phyloP scores from a whole-genome alignment of 805 yeast genomes.

The Soucietia sequanensis region DNA sequence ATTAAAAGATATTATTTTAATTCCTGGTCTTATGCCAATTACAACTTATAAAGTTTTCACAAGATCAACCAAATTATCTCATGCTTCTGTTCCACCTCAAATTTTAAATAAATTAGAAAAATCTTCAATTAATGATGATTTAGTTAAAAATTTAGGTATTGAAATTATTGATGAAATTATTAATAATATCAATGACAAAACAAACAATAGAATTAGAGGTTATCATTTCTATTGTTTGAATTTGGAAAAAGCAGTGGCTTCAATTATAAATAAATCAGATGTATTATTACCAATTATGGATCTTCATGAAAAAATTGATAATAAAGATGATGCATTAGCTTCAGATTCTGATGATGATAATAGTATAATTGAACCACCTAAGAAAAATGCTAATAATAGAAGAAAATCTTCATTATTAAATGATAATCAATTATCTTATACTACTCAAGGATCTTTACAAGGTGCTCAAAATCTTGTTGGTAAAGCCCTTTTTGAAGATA shows the following conservation, averaged over 20 bases:
- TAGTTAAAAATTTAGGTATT: conserved; percentile 82
- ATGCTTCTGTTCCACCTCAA: conserved; percentile 71
- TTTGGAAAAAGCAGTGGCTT: conserved; percentile 88
- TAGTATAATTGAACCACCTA: conserved; percentile 20
- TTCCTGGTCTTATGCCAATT: conserved; percentile 92
- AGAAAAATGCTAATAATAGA: conserved; percentile 22
- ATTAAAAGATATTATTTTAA: conserved; percentile 52
- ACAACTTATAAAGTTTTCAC: conserved; percentile 79
- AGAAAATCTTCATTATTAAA: conserved; percentile 38
- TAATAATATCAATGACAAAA: conserved; percentile 49
- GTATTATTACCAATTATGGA: conserved; percentile 48
- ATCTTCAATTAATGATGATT: conserved; percentile 64
- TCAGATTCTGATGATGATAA: conserved; percentile 40
- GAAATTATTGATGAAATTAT: conserved; percentile 65
- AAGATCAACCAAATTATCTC: conserved; percentile 85
- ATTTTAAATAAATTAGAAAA: conserved; percentile 56
- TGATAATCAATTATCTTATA: conserved; percentile 36
- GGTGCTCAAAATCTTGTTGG: conserved; percentile 22
- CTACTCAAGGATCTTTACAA: conserved; percentile 9
- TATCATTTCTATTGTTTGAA: conserved; percentile 92
- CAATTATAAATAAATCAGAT: conserved; percentile 64
- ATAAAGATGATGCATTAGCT: conserved; percentile 32
- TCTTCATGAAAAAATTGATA: conserved; percentile 23
- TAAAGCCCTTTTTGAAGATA: conserved; percentile 28
- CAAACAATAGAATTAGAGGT: conserved; percentile 65